Evolutionary conservation across 225 moss, liverwort and hornwort species (phyloP).

Genomic region (Marchantia paleacea): DNA sequence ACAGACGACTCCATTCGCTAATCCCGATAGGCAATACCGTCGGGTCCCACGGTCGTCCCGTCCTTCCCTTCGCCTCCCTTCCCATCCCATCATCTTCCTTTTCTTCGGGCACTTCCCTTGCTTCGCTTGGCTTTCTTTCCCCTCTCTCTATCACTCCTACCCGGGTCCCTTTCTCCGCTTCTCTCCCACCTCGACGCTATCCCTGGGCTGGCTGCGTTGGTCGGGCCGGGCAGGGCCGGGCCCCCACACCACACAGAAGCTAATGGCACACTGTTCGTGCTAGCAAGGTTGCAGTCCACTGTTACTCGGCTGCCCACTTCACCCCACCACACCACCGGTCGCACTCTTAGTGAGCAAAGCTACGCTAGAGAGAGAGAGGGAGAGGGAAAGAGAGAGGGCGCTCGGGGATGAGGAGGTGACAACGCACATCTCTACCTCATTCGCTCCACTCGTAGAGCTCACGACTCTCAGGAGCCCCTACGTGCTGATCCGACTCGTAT

Average conservation of each 20-base stretch:
- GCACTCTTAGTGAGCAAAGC: not conserved
- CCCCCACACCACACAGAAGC: not conserved
- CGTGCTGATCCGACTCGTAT: not conserved
- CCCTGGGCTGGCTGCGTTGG: too few species aligned
- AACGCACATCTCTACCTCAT: not conserved
- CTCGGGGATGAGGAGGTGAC: not conserved
- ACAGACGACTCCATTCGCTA: slow-evolving; percentile 25
- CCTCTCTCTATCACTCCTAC: not conserved
- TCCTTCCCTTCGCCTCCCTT: not conserved
- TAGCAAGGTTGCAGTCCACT: not conserved
- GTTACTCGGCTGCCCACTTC: not conserved
- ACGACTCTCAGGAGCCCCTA: slow-evolving; percentile 8
- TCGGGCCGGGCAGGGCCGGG: not conserved
- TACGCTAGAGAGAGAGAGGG: not conserved
- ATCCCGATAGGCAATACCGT: slow-evolving; percentile 38
- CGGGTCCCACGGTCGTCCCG: slow-evolving; percentile 26
- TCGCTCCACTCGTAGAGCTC: slow-evolving; percentile 8
- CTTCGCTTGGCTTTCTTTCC: not conserved
- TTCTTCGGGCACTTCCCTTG: not conserved
- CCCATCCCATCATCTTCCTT: not conserved
- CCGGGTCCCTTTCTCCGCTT: not conserved
- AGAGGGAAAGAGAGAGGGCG: too few species aligned
- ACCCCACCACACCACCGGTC: not conserved
- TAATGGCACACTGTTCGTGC: not conserved
- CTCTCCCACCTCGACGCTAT: not conserved